Evolutionary conservation across 2,329 filamentous ascomycete species (phyloP).

Genomic region (Verticillium zaregamsianum): DNA sequence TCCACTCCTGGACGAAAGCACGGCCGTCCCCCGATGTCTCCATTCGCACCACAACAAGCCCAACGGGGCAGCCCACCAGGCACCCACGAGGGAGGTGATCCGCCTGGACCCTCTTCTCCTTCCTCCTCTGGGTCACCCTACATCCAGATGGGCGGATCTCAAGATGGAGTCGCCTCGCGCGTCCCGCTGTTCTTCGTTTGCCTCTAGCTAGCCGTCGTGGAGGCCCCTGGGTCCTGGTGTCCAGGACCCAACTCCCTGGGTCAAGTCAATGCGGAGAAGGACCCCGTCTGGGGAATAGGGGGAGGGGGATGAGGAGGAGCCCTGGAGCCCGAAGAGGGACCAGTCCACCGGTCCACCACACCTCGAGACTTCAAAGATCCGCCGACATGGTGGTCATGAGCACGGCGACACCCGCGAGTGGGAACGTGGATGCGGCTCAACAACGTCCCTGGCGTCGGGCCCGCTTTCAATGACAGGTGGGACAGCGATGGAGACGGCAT

Average conservation of each 20-base stretch:
- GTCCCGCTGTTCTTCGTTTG: neutral
- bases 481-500: neutral
- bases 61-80: neutral
- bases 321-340: neutral
- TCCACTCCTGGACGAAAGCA: neutral
- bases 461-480: slow-evolving; percentile 2
- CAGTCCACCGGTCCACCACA: slow-evolving; percentile 5
- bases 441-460: slow-evolving; percentile 1
- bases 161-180: neutral
- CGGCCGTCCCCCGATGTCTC: neutral
- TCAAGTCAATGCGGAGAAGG: neutral
- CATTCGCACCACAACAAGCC: neutral
- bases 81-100: neutral
- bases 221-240: neutral
- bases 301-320: neutral
- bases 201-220: neutral
- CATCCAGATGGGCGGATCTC: neutral
- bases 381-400: slow-evolving; percentile 3
- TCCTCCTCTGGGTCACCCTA: neutral
- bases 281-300: slow-evolving; percentile 1
- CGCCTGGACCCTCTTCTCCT: neutral
- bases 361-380: slow-evolving; percentile 3
- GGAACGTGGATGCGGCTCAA: slow-evolving; percentile 1
- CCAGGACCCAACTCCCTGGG: neutral
- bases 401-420: slow-evolving; percentile 2